These are phyloP conservation scores for Colletotrichum gigasporum DNA, from an alignment of 2,329 filamentous ascomycete species.

Conservation along the genomic window DNA sequence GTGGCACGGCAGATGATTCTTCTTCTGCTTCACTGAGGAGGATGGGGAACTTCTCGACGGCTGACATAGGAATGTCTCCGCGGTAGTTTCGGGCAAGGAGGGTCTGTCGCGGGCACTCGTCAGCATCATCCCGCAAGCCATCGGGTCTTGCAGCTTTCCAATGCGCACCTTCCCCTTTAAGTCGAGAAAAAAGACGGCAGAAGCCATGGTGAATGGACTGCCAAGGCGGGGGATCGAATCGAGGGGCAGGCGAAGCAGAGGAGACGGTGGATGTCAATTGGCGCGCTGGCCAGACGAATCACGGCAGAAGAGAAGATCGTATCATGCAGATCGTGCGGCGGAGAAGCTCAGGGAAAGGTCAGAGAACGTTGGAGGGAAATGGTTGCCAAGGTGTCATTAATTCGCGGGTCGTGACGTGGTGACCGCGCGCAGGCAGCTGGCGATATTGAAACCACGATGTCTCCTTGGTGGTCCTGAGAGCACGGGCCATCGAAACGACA, in stretches of 20 bases:
- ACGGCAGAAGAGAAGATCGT: conserved; percentile 23
- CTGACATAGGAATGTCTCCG: conserved; percentile 98
- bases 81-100: conserved; percentile 98
- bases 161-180: conserved; percentile 93
- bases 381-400: conserved; percentile 7
- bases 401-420: conserved; percentile 15
- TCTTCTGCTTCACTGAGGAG: conserved; percentile 98
- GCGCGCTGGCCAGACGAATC: conserved; percentile 36
- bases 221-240: conserved; percentile 35
- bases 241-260: conserved; percentile 35
- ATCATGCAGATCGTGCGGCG: conserved; percentile 15
- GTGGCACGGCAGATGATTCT: conserved; percentile 95
- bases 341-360: conserved; percentile 4
- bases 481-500: conserved; percentile 25
- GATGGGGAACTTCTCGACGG: conserved; percentile 96
- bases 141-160: background rate
- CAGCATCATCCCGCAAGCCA: conserved; percentile 27
- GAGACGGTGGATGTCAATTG: conserved; percentile 37
- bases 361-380: background rate
- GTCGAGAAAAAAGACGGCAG: conserved; percentile 97
- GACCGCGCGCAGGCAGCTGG: conserved; percentile 10
- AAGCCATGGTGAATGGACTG: conserved; percentile 76
- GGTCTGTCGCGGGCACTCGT: conserved; percentile 67
- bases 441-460: conserved; percentile 33
- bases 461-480: conserved; percentile 21